Evolutionary conservation across 2,329 filamentous ascomycete species (phyloP).

Genomic region (Eutypa lata): DNA sequence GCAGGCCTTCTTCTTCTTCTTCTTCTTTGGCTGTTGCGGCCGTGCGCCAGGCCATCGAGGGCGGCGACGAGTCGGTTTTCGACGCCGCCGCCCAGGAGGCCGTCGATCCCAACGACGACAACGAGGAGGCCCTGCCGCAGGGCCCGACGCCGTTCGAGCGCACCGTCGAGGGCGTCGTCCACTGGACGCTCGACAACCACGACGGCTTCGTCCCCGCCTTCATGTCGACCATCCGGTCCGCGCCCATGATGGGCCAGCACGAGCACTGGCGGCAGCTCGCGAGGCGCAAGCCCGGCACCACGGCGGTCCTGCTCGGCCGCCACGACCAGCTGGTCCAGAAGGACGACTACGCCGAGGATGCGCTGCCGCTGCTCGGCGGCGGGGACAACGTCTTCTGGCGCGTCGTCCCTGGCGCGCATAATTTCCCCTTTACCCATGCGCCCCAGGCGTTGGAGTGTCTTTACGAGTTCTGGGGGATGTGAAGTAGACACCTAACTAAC

Average conservation of each 20-base stretch:
- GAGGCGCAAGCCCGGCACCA: conserved; percentile 38
- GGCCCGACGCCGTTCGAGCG: conserved; percentile 38
- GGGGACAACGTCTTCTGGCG: conserved; percentile 46
- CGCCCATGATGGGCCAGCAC: conserved; percentile 52
- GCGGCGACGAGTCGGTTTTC: conserved; percentile 31
- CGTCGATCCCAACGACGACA: conserved; percentile 25
- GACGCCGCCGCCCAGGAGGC: conserved; percentile 43
- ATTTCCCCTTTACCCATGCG: conserved; percentile 60
- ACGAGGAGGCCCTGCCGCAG: conserved; percentile 10
- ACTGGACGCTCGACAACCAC: conserved; percentile 57
- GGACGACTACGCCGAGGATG: conserved; percentile 47
- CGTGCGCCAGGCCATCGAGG: conserved; percentile 8
- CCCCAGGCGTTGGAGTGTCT: conserved; percentile 42
- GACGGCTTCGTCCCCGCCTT: conserved; percentile 58
- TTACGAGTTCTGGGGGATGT: conserved; percentile 43
- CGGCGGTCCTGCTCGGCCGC: conserved; percentile 49
- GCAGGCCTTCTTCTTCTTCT: conserved; percentile 10
- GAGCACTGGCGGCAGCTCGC: conserved; percentile 48
- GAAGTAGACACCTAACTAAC: too few species aligned
- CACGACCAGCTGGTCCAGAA: conserved; percentile 51
- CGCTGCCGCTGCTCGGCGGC: conserved; percentile 49
- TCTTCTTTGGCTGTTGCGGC: conserved; percentile 8
- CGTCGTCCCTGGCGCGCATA: conserved; percentile 53
- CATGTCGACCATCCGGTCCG: conserved; percentile 53
- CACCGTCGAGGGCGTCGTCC: conserved; percentile 48